phyloP scores from a whole-genome alignment of 2,329 filamentous ascomycete genomes.

The Aspergillus fischeri region DNA sequence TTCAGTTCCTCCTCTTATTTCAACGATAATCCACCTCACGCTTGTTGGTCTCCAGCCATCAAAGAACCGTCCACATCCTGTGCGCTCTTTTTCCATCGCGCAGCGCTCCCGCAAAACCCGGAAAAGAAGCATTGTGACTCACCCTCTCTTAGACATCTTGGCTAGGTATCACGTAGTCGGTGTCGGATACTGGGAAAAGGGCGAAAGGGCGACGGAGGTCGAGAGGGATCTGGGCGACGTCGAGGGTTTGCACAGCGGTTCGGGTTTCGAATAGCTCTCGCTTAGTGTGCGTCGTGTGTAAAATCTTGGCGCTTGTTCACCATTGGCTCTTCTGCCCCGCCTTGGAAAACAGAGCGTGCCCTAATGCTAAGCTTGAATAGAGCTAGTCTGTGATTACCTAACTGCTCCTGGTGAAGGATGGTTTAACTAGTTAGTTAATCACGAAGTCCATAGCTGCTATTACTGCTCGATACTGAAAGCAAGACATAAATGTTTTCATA shows the following conservation, averaged over 20 bases:
- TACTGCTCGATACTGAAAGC: too few relatives aligned
- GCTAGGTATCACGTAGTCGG: constrained; percentile 37
- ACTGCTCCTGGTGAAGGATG: not conserved
- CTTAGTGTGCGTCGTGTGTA: constrained; percentile 42
- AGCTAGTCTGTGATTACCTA: not conserved
- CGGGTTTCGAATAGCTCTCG: constrained; percentile 38
- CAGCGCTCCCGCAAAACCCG: constrained; percentile 10
- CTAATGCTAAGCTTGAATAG: constrained; percentile 32
- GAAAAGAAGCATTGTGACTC: constrained; percentile 27
- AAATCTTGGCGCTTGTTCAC: constrained; percentile 37
- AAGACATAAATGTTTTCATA: too few relatives aligned
- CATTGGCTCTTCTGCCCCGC: constrained; percentile 21
- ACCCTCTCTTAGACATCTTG: constrained; percentile 52
- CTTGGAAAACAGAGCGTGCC: constrained; percentile 22
- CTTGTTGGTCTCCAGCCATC: not conserved
- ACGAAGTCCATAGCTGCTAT: too few relatives aligned
- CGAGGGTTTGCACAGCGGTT: constrained; percentile 19
- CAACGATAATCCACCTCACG: not conserved
- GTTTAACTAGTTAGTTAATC: too few relatives aligned
- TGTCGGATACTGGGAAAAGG: constrained; percentile 35
- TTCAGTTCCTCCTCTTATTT: not conserved
- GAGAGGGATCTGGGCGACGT: constrained; percentile 25
- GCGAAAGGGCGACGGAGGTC: constrained; percentile 25
- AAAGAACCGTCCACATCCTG: not conserved
- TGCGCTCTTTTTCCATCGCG: not conserved